phyloP scores from a whole-genome alignment of 148 eudicot species.

The Polygonum aviculare region DNA sequence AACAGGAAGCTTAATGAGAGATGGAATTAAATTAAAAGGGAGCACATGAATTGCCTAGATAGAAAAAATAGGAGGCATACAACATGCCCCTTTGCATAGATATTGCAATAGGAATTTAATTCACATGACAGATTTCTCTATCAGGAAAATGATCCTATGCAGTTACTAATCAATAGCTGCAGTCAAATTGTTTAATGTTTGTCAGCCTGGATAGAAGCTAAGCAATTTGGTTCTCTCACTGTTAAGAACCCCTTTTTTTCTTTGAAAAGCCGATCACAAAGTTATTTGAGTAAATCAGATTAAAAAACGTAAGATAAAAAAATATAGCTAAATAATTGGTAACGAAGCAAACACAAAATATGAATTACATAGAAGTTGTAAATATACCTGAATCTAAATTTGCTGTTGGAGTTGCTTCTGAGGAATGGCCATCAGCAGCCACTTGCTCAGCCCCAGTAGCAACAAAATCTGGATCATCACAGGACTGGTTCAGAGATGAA shows the following conservation, averaged over 20 bases:
- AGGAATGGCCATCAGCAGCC: not conserved
- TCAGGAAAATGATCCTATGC: not conserved
- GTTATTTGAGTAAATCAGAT: not conserved
- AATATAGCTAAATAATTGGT: not conserved
- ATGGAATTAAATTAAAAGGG: not conserved
- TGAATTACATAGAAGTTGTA: not conserved
- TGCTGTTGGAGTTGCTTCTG: not conserved
- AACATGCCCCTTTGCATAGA: not conserved
- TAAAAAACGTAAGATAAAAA: not conserved
- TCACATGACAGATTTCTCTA: not conserved
- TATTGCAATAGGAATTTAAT: not conserved
- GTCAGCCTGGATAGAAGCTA: not conserved
- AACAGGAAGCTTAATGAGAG: not conserved
- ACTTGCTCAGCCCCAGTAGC: slow-evolving; percentile 1
- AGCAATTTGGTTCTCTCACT: not conserved
- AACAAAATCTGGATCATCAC: slow-evolving; percentile 4
- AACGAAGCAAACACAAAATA: not conserved
- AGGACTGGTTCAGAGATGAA: slow-evolving; percentile 1
- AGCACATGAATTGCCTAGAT: not conserved
- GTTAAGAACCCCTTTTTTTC: not conserved
- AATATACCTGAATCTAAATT: not conserved
- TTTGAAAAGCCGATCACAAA: not conserved
- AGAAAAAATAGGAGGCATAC: not conserved
- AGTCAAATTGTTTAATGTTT: not conserved
- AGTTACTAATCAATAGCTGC: not conserved